phyloP scores from a whole-genome alignment of 805 yeast species.

The Brettanomyces naardenensis region DNA sequence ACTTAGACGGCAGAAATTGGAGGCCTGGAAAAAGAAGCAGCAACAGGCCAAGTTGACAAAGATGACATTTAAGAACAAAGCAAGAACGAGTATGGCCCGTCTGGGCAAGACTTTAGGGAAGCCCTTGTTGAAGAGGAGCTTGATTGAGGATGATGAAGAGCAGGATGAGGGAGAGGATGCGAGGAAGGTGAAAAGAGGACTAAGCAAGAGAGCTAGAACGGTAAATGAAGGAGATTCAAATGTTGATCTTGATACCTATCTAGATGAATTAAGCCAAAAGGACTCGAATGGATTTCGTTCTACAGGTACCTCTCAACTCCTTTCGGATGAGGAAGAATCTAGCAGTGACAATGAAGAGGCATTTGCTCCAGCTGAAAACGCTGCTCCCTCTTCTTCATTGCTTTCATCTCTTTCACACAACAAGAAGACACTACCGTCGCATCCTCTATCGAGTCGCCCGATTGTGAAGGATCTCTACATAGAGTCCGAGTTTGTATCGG shows the following conservation, averaged over 20 bases:
- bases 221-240: too few relatives aligned
- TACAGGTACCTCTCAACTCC: too few relatives aligned
- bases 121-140: constrained; percentile 6
- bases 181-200: constrained; percentile 4
- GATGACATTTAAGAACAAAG: constrained; percentile 17
- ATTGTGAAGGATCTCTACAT: constrained; percentile 57
- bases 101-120: background rate
- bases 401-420: too few relatives aligned
- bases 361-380: too few relatives aligned
- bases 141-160: constrained; percentile 2
- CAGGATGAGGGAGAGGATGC: background rate
- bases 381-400: too few relatives aligned
- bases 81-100: constrained; percentile 1
- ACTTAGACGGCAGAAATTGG: constrained; percentile 44
- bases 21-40: constrained; percentile 55
- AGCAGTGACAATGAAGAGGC: too few relatives aligned
- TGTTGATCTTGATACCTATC: constrained; percentile 13
- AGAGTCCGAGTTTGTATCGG: constrained; percentile 46
- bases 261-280: constrained; percentile 17
- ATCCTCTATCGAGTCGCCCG: constrained; percentile 40
- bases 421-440: constrained; percentile 41
- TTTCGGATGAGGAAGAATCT: too few relatives aligned
- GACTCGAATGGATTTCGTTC: too few relatives aligned
- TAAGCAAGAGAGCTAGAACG: too few relatives aligned
- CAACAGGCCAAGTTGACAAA: constrained; percentile 14